Base-by-base conservation (phyloP, 2,329 filamentous ascomycete species). In the Xylaria multiplex region DNA sequence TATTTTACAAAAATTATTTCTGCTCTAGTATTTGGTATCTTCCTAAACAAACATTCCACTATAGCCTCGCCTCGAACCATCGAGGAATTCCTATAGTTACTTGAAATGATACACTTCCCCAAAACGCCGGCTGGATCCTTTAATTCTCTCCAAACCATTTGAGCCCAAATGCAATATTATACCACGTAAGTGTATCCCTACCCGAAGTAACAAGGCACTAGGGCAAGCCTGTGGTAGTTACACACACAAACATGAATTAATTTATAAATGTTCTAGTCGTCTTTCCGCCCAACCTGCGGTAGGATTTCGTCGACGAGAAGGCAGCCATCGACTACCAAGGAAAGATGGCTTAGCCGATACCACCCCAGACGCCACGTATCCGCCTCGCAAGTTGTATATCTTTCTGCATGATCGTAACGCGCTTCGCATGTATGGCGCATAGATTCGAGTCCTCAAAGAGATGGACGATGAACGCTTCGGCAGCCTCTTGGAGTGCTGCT, bases 361-460 rank as follows among this genome's bases (percentile, higher is more conserved):
- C 91, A 53, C 89, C 91, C 91, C 91, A 94, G 52, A 90, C 86
- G 13, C 92, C 92, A 58, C 92, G 85, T 80, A 95, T 93, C 71
- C 92, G 83, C 74, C 92, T 84, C 22, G 95, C 95, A 67, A 98
- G 86, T 81, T 97, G 95, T 74, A 99, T 97, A 80, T 98, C 96
- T 82, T 97, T 97, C 80, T 96, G 93, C 92, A 97, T 95, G 74
- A 97, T 97, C 45, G 95, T 98, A 59, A 98, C 93, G 78, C 95
- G 87, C 83, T 97, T 97, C 68, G 95, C 96, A 81, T 98, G 95
- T 74, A 98, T 94, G 69, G 95, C 96, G 82, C 95, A 97, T 48
- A 98, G 86, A 82, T 98, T 97, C 71, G 93, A 93, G 80, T 97
- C 93, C 79, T 97, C 94, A 77, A 98, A 97, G n/a, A 98, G 84